These are phyloP conservation scores for Peribolospora baueri DNA, from an alignment of 768 basidiomycete genomes.

Conservation along the genomic window DNA sequence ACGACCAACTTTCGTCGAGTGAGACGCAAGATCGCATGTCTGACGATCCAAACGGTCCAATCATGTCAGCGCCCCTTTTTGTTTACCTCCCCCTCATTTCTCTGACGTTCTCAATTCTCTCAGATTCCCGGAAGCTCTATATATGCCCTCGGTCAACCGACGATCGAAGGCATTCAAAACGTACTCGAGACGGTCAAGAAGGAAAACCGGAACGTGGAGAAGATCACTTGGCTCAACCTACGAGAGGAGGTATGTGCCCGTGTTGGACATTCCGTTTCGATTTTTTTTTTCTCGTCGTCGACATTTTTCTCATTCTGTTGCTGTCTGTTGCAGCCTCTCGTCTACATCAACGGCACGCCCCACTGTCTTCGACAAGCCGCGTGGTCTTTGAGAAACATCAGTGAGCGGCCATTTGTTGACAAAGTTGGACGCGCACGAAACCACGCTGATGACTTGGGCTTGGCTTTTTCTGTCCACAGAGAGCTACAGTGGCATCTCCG, in stretches of 20 bases:
- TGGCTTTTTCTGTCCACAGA: not conserved
- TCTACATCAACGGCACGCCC: conserved; percentile 76
- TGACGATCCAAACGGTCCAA: too few species aligned
- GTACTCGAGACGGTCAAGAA: conserved; percentile 40
- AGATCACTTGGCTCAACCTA: conserved; percentile 75
- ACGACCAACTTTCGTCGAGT: conserved; percentile 71
- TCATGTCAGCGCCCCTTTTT: too few species aligned
- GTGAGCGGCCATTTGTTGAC: too few species aligned
- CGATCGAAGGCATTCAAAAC: conserved; percentile 56
- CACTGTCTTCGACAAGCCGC: conserved; percentile 40
- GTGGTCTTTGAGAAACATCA: not conserved
- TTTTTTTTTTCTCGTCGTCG: too few species aligned
- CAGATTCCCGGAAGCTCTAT: conserved; percentile 46
- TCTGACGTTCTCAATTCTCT: too few species aligned
- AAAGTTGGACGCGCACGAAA: too few species aligned
- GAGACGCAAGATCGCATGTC: too few species aligned
- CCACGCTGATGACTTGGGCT: not conserved
- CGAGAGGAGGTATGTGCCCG: conserved; percentile 27
- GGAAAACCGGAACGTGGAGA: conserved; percentile 34
- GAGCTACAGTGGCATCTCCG: conserved; percentile 87
- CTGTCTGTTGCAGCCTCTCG: conserved; percentile 37
- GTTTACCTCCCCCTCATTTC: too few species aligned
- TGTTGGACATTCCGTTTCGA: too few species aligned
- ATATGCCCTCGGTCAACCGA: conserved; percentile 84
- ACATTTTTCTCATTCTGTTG: too few species aligned